A percentile compares a stretch with the other conserved stretches of the same genome.
Evolutionary conservation across 495 filamentous ascomycete genomes (phyloP).

Genomic region (Aspergillus sclerotiicarbonarius): DNA sequence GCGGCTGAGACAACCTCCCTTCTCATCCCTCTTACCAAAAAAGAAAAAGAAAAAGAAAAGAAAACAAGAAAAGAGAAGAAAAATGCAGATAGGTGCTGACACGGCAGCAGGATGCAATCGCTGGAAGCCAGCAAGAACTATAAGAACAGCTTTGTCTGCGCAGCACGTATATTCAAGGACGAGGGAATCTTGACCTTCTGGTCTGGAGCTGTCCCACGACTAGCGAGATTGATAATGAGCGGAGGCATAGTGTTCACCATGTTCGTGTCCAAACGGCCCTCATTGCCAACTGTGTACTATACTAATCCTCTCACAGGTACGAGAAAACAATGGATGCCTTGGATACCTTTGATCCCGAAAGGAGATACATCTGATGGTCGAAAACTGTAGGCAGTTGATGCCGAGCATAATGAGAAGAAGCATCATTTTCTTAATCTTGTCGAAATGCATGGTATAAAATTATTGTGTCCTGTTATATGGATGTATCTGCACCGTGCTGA

Average conservation of each 20-base stretch:
- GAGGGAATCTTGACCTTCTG: slow-evolving; percentile 91
- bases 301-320: slow-evolving; percentile 57
- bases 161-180: slow-evolving; percentile 76
- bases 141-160: slow-evolving; percentile 86
- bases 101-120: slow-evolving; percentile 79
- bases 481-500: background rate
- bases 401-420: background rate
- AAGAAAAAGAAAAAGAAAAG: no score
- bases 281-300: background rate
- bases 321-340: slow-evolving; percentile 94
- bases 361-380: slow-evolving; percentile 67
- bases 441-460: slow-evolving; percentile 10
- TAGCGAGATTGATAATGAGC: slow-evolving; percentile 81
- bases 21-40: background rate
- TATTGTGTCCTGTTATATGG: slow-evolving; percentile 6
- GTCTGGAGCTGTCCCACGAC: slow-evolving; percentile 84
- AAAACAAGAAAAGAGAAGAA: background rate
- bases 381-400: background rate
- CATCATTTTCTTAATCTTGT: background rate
- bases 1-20: background rate
- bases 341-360: slow-evolving; percentile 77
- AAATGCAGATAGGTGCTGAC: slow-evolving; percentile 9
- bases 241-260: slow-evolving; percentile 98
- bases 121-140: slow-evolving; percentile 82
- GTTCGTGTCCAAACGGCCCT: slow-evolving; percentile 42